phyloP scores from a whole-genome alignment of 345 rosid species.

The Eucalyptus guilfoylei region DNA sequence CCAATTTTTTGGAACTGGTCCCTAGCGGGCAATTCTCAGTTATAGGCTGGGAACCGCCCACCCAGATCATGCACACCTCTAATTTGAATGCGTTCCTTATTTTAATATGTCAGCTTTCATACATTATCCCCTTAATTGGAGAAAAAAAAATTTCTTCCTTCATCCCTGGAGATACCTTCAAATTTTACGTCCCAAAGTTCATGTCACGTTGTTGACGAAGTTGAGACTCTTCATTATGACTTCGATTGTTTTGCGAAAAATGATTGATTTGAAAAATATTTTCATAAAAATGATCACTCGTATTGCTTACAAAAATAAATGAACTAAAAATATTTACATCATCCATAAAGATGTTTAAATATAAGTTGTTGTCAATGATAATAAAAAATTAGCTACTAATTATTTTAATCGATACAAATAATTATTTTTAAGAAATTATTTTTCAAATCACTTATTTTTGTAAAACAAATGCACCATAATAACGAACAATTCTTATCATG shows the following conservation, averaged over 20 bases:
- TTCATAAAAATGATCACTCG: background rate
- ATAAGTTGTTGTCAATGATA: background rate
- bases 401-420: background rate
- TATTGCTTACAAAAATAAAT: background rate
- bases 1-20: too few species aligned
- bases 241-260: fast-evolving
- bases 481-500: background rate
- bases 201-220: too few species aligned
- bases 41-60: fast-evolving
- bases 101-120: too few species aligned
- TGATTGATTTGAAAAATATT: background rate
- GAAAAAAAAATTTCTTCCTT: too few species aligned
- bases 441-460: fast-evolving
- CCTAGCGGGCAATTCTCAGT: fast-evolving
- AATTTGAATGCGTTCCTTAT: fast-evolving
- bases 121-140: too few species aligned
- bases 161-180: fast-evolving
- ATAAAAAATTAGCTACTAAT: background rate
- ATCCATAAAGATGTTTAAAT: background rate
- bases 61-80: too few species aligned
- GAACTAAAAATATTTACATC: background rate
- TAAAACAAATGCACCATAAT: background rate
- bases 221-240: background rate
- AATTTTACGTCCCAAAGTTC: too few species aligned
- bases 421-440: background rate